phyloP scores from a whole-genome alignment of 345 rosid species.

The Acer campestre region DNA sequence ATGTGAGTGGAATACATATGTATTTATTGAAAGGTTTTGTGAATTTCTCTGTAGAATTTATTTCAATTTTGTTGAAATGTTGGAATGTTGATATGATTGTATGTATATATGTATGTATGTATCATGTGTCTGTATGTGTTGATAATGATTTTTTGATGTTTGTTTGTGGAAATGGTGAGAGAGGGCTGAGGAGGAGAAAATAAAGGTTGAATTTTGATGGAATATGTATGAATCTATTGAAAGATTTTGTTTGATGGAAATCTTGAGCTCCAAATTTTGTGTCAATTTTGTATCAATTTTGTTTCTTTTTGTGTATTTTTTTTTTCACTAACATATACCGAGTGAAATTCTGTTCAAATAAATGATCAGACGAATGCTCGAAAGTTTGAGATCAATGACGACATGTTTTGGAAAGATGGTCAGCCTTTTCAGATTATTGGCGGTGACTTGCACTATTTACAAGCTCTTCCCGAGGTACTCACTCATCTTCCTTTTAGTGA shows the following conservation, averaged over 20 bases:
- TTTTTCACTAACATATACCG: background rate
- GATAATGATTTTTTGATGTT: background rate
- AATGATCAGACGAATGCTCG: conserved; percentile 30
- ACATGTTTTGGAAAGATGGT: too few relatives aligned
- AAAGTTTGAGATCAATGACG: conserved; percentile 68
- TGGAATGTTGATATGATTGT: background rate
- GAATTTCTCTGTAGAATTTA: too few relatives aligned
- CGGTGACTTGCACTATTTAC: conserved; percentile 93
- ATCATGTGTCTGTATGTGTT: background rate
- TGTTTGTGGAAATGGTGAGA: background rate
- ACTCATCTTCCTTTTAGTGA: background rate
- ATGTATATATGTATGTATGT: background rate
- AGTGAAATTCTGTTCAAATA: background rate
- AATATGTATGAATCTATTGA: background rate
- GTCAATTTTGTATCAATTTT: background rate
- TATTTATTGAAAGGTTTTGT: background rate
- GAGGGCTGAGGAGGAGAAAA: too few relatives aligned
- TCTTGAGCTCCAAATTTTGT: background rate
- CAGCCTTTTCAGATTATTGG: conserved; percentile 73
- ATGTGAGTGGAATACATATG: background rate
- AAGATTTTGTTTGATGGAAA: background rate
- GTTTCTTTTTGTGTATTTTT: background rate
- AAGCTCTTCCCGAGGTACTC: conserved; percentile 77
- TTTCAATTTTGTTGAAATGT: background rate
- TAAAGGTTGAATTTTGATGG: background rate